Base-by-base conservation (phyloP, 2,329 filamentous ascomycete genomes). In the Diatrype stigma region DNA sequence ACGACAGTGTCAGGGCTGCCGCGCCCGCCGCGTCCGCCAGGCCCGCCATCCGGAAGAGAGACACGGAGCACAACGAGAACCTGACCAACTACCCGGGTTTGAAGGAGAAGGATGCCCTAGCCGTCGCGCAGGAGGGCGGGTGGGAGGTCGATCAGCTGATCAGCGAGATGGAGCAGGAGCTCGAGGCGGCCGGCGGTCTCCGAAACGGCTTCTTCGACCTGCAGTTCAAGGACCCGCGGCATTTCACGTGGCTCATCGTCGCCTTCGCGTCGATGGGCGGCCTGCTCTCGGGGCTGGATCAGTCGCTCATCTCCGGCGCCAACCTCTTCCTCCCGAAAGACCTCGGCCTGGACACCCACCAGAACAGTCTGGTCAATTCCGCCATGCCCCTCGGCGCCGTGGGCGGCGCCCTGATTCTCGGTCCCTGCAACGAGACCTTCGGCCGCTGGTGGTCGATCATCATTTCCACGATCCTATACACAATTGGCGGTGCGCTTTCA, bases 231-330 rank as follows among this genome's bases (percentile, higher is more conserved):
- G 77, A 87, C 63, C 82, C 84, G 0, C 79, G 73, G 48, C 69
- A 82, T 61, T 90, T 88, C 65, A 89, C 85, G 23, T 86, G 78
- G 73, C 69, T 86, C 16, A 75, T 88, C 14, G 84, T 87, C 42
- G 81, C 77, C 1, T 89, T 89, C 59, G 86, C 86, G n/a, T 86
- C 82, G 16, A 87, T 89, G 83, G 86, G 86, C 46, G 86, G 86
- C 63, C 71, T 90, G 21, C 78, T 89, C 0, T 87, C 84, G 1
- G 86, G 86, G 53, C 75, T 90, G 19, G 86, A 90, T 62, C 86
- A 90, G 68, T 86, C 82, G 44, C 73, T 89, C 50, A 90, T 90
- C 60, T 85, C 80, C 12, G 86, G 86, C 48, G 86, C 86, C 46
- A 85, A 86, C 60, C 72, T 89, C 3, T 86, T 80, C 63, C 72